Percentiles rank a stretch among this genome's conserved stretches.
Evolutionary conservation across 1,284 basidiomycete species (phyloP).

Genomic region (Fomitopsis pinicola): DNA sequence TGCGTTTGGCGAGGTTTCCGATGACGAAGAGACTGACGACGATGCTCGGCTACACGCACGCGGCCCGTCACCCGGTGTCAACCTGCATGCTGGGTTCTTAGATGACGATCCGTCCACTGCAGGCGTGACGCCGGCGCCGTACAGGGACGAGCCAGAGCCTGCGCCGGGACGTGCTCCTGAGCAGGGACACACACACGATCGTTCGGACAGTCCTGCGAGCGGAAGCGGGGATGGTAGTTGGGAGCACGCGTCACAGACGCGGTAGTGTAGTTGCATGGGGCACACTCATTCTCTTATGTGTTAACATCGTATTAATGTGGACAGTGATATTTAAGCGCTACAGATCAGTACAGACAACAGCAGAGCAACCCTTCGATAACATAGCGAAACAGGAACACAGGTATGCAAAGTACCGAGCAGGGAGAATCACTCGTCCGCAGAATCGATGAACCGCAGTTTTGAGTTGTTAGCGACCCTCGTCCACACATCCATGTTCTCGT

Average conservation of each 20-base stretch:
- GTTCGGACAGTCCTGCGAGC: constrained; percentile 35
- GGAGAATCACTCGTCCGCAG: constrained; percentile 8
- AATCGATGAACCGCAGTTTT: constrained; percentile 57
- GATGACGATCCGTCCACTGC: constrained; percentile 52
- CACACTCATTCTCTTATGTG: background rate
- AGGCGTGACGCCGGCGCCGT: constrained; percentile 33
- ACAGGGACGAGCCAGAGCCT: constrained; percentile 56
- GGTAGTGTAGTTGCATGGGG: constrained; percentile 10
- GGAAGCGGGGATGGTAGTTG: constrained; percentile 58
- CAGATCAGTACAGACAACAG: constrained; percentile 22
- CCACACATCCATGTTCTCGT: constrained; percentile 79
- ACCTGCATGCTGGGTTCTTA: constrained; percentile 59
- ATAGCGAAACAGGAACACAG: constrained; percentile 16
- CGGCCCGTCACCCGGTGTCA: constrained; percentile 23
- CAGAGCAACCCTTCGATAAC: constrained; percentile 15
- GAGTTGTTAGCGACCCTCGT: constrained; percentile 72
- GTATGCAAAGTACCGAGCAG: constrained; percentile 4
- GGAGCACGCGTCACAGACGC: constrained; percentile 62
- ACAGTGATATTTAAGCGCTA: constrained; percentile 26
- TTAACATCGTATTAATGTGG: constrained; percentile 11
- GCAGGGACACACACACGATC: constrained; percentile 18
- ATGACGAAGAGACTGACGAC: constrained; percentile 72
- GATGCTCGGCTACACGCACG: constrained; percentile 44
- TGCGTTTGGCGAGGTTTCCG: constrained; percentile 83
- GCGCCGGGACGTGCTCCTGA: background rate